phyloP scores from a whole-genome alignment of 257 asterid species.

The Penstemon newberryi region DNA sequence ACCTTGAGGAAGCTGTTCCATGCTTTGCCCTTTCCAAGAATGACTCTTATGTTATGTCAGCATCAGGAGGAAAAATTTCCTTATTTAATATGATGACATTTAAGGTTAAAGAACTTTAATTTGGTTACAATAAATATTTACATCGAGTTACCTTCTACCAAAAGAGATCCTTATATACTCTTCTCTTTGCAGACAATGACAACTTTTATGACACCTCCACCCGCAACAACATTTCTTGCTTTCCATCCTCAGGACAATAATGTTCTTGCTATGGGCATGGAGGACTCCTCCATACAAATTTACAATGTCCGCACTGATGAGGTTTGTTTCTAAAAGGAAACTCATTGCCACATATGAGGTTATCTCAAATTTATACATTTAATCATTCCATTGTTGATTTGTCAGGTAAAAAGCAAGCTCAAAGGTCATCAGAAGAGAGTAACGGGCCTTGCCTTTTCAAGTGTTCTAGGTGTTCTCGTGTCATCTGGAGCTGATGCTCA shows the following conservation, averaged over 20 bases:
- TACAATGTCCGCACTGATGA: slow-evolving; percentile 56
- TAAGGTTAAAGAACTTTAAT: slow-evolving; percentile 42
- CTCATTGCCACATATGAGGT: slow-evolving; percentile 7
- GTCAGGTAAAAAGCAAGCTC: slow-evolving; percentile 53
- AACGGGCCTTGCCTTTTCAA: slow-evolving; percentile 76
- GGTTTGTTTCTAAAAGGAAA: slow-evolving; percentile 33
- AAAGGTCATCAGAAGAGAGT: slow-evolving; percentile 67
- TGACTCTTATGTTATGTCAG: slow-evolving; percentile 62
- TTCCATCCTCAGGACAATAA: slow-evolving; percentile 72
- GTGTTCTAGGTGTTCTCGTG: slow-evolving; percentile 49
- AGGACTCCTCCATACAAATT: slow-evolving; percentile 60
- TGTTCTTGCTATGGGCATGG: slow-evolving; percentile 73
- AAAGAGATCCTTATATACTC: slow-evolving; percentile 11
- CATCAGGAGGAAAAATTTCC: slow-evolving; percentile 76
- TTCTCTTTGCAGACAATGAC: slow-evolving; percentile 56
- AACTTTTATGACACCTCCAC: slow-evolving; percentile 69
- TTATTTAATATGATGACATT: slow-evolving; percentile 62
- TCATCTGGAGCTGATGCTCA: slow-evolving; percentile 77
- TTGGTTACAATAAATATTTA: not conserved
- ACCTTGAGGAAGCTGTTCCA: slow-evolving; percentile 61
- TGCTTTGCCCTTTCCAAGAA: slow-evolving; percentile 77
- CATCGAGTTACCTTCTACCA: not conserved
- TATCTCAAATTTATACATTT: not conserved
- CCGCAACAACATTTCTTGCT: slow-evolving; percentile 64
- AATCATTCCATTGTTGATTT: slow-evolving; percentile 17